These are phyloP conservation scores for Nakazawaea ambrosiae DNA, from an alignment of 805 yeast genomes.

Conservation along the genomic window DNA sequence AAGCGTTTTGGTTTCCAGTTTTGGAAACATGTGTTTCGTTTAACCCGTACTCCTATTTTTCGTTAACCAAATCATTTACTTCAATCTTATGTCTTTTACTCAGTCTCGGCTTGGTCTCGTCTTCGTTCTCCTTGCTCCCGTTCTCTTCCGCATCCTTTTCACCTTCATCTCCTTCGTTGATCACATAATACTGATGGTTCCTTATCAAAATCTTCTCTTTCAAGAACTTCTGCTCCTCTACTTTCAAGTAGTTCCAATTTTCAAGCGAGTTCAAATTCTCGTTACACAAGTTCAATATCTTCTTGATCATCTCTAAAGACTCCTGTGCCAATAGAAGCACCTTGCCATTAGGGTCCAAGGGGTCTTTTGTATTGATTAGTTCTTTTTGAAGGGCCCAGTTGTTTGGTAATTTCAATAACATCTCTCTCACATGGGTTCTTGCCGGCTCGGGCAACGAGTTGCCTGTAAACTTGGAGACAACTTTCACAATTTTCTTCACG, in stretches of 20 bases:
- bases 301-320: conserved; percentile 78
- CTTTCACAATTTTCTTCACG: conserved; percentile 78
- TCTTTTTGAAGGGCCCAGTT: conserved; percentile 45
- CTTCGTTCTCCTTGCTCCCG: not conserved
- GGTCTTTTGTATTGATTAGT: conserved; percentile 21
- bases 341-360: conserved; percentile 51
- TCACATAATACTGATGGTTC: conserved; percentile 3
- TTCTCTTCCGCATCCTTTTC: not conserved
- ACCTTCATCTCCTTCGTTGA: not conserved
- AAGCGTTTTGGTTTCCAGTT: too few species aligned
- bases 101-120: not conserved
- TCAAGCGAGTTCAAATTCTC: conserved; percentile 83
- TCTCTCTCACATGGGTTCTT: conserved; percentile 72
- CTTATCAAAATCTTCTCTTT: conserved; percentile 11
- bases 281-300: conserved; percentile 77
- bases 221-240: conserved; percentile 11
- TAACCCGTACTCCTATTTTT: too few species aligned
- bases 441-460: conserved; percentile 71
- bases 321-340: conserved; percentile 82
- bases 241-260: conserved; percentile 43
- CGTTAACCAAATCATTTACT: conserved; percentile 8
- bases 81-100: conserved; percentile 9
- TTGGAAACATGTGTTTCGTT: too few species aligned
- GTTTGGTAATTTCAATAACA: conserved; percentile 66
- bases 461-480: conserved; percentile 81